Evolutionary conservation across 2,329 filamentous ascomycete species (phyloP).

Genomic region (Neopestalotiopsis rosae): DNA sequence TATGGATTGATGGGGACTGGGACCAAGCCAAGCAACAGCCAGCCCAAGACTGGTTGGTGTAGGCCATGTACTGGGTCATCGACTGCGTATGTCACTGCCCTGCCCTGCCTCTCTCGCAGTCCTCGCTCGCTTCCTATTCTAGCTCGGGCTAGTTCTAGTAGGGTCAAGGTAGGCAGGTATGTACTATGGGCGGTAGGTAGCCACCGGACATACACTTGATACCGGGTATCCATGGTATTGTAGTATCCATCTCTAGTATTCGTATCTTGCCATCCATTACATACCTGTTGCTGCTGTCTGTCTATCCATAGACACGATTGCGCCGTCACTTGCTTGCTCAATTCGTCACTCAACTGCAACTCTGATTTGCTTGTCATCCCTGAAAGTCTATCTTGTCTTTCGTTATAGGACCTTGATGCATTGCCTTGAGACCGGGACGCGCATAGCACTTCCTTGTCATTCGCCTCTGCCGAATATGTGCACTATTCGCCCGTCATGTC

Average conservation of each 20-base stretch:
- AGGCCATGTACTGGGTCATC: neutral
- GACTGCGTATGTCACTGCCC: neutral
- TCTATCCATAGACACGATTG: neutral
- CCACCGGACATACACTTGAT: too few relatives aligned
- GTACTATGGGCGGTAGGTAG: too few relatives aligned
- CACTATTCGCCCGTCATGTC: neutral
- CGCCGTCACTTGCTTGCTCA: neutral
- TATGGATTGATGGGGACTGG: too few relatives aligned
- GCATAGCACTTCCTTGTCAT: neutral
- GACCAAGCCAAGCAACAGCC: too few relatives aligned
- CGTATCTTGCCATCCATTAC: neutral
- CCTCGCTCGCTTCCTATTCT: neutral
- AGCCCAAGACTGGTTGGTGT: too few relatives aligned
- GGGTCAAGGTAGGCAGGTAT: neutral
- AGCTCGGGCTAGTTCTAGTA: conserved; percentile 1
- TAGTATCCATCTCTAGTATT: neutral
- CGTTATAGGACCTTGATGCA: neutral
- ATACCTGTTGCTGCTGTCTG: too few relatives aligned
- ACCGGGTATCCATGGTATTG: neutral
- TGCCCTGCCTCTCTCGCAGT: neutral
- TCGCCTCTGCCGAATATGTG: neutral
- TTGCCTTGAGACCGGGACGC: neutral
- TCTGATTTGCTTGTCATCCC: neutral
- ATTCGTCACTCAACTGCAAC: neutral
- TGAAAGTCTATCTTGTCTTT: neutral